phyloP scores from a whole-genome alignment of 2,329 filamentous ascomycete species.

The Xylaria multiplex region DNA sequence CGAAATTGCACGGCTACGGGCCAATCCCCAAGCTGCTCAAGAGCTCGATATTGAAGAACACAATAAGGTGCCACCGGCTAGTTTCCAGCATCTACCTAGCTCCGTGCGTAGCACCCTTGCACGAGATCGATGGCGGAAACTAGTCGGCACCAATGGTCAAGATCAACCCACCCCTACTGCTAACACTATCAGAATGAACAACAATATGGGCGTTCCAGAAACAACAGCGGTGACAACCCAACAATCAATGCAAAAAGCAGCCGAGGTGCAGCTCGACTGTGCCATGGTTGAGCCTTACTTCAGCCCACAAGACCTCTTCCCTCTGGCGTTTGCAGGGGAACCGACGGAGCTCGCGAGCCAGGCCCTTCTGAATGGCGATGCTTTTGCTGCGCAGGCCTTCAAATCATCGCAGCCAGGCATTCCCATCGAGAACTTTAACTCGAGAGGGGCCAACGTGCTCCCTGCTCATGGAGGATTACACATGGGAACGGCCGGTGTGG shows the following conservation, averaged over 20 bases:
- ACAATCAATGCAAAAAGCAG: constrained; percentile 13
- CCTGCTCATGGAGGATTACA: constrained; percentile 8
- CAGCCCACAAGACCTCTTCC: constrained; percentile 51
- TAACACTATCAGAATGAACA: neutral
- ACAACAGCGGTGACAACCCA: constrained; percentile 6
- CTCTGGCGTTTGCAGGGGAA: constrained; percentile 38
- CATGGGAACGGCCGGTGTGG: constrained; percentile 11
- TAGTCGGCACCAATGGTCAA: constrained; percentile 53
- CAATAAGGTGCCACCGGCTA: constrained; percentile 55
- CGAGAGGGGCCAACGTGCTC: constrained; percentile 22
- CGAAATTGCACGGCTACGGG: constrained; percentile 61
- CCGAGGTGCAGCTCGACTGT: constrained; percentile 49
- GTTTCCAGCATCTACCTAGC: constrained; percentile 60
- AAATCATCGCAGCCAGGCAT: constrained; percentile 29
- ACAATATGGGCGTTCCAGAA: constrained; percentile 9
- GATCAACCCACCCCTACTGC: constrained; percentile 39
- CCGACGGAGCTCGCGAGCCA: constrained; percentile 26
- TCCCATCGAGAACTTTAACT: constrained; percentile 36
- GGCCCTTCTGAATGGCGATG: constrained; percentile 31
- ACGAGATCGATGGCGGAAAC: constrained; percentile 62
- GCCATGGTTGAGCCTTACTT: constrained; percentile 53
- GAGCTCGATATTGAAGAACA: constrained; percentile 62
- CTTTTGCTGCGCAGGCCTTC: constrained; percentile 31
- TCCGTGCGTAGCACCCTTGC: constrained; percentile 58
- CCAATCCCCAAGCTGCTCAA: constrained; percentile 59